Evolutionary conservation across 129 eudicot species (phyloP).

Genomic region (Rutidosis leptorrhynchoides): DNA sequence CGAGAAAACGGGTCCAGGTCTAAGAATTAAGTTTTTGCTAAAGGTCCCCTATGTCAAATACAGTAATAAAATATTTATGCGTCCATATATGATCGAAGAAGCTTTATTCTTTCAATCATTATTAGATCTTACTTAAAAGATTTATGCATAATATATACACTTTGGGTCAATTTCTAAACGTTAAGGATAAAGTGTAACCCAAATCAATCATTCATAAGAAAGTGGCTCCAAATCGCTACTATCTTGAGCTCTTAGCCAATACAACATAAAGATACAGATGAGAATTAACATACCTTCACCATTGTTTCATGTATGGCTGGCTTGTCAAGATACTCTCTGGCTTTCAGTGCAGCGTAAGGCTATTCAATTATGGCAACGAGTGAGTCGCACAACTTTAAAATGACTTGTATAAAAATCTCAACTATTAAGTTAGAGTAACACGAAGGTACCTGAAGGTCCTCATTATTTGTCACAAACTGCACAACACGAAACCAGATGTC

Average conservation of each 20-base stretch:
- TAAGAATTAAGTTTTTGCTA: background rate
- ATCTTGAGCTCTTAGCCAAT: background rate
- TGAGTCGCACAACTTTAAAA: conserved; percentile 2
- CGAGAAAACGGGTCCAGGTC: background rate
- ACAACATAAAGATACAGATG: conserved; percentile 1
- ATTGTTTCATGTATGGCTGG: conserved; percentile 98
- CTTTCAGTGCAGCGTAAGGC: conserved; percentile 99
- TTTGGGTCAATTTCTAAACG: background rate
- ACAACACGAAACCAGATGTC: conserved; percentile 99
- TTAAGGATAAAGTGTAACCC: background rate
- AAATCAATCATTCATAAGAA: background rate
- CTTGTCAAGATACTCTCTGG: conserved; percentile 94
- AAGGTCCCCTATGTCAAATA: background rate
- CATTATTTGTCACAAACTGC: conserved; percentile 98
- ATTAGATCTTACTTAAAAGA: background rate
- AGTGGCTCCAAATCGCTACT: background rate
- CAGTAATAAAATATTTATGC: background rate
- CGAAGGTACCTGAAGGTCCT: conserved; percentile 83
- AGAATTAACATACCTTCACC: conserved; percentile 77
- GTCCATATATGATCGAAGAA: background rate
- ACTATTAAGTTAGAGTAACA: background rate
- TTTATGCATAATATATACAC: background rate
- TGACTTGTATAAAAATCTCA: background rate
- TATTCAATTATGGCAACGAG: conserved; percentile 29
- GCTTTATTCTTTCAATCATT: background rate